phyloP scores from a whole-genome alignment of 1,284 basidiomycete species.

The Cerioporus squamosus region DNA sequence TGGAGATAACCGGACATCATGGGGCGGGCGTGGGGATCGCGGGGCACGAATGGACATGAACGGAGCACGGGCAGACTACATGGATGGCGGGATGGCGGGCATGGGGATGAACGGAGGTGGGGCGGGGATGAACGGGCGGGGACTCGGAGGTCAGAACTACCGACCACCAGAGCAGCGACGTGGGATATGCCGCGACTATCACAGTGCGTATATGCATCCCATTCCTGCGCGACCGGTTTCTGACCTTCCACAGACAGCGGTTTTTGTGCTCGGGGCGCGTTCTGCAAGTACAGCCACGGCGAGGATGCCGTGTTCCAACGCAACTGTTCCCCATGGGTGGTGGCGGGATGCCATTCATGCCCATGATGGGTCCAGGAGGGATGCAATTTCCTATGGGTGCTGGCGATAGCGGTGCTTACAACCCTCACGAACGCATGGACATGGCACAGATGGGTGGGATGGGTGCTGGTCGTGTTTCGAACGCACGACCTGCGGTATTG shows the following conservation, averaged over 20 bases:
- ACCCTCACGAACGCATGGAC: conserved; percentile 80
- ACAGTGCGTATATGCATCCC: conserved; percentile 63
- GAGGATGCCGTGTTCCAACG: conserved; percentile 77
- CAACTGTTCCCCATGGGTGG: conserved; percentile 63
- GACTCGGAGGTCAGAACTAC: conserved; percentile 58
- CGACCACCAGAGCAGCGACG: conserved; percentile 65
- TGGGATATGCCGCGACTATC: conserved; percentile 86
- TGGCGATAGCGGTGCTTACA: conserved; percentile 58
- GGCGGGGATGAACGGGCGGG: conserved; percentile 49
- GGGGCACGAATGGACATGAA: conserved; percentile 32
- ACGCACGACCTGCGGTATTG: conserved; percentile 59
- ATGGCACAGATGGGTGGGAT: conserved; percentile 51
- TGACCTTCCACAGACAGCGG: conserved; percentile 67
- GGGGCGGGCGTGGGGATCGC: conserved; percentile 44
- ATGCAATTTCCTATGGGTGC: conserved; percentile 46
- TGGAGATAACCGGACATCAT: conserved; percentile 36
- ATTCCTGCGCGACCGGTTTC: conserved; percentile 1
- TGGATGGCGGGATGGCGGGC: conserved; percentile 37
- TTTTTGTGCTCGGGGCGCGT: conserved; percentile 88
- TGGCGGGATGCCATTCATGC: conserved; percentile 61
- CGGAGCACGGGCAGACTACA: conserved; percentile 33
- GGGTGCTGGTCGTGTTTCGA: conserved; percentile 43
- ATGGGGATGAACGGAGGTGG: conserved; percentile 36
- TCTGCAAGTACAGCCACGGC: conserved; percentile 92
- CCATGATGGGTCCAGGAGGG: conserved; percentile 51